A percentile compares a stretch with the other conserved stretches of the same genome.
phyloP scores from a whole-genome alignment of 192 early-diverging fungal species.

The Cetraspora pellucida region DNA sequence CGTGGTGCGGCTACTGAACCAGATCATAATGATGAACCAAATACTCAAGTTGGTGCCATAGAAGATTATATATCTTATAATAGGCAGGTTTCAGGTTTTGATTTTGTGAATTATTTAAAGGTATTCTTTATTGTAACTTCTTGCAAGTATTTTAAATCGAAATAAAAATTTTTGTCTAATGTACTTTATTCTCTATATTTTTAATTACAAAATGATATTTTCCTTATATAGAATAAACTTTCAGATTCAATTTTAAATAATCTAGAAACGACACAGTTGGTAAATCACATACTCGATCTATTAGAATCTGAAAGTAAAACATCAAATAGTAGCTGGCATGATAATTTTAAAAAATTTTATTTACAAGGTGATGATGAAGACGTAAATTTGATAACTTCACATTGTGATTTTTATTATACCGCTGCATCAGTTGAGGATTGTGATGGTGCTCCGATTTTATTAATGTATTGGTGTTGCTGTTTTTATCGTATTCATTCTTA shows the following conservation, averaged over 20 bases:
- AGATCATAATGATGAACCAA: not conserved
- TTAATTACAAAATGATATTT: no score
- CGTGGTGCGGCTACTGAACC: not conserved
- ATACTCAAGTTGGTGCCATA: not conserved
- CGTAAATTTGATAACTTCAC: not conserved
- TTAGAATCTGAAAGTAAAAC: not conserved
- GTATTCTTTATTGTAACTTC: not conserved
- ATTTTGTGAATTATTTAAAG: constrained; percentile 4
- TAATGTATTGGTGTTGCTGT: constrained; percentile 4
- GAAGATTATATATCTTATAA: not conserved
- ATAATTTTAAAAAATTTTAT: not conserved
- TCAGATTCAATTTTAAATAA: not conserved
- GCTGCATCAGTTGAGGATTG: not conserved
- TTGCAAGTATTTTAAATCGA: not conserved
- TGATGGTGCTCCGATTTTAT: not conserved
- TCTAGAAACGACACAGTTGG: not conserved
- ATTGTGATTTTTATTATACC: constrained; percentile 1
- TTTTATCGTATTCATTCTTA: not conserved
- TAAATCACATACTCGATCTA: not conserved
- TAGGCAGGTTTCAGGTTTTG: not conserved
- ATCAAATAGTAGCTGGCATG: not conserved
- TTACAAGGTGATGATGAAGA: not conserved
- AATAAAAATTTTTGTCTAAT: not conserved
- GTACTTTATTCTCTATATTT: not conserved
- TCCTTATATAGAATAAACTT: not conserved